Base-by-base conservation (phyloP, 345 rosid species). In the Syzygium grande region DNA sequence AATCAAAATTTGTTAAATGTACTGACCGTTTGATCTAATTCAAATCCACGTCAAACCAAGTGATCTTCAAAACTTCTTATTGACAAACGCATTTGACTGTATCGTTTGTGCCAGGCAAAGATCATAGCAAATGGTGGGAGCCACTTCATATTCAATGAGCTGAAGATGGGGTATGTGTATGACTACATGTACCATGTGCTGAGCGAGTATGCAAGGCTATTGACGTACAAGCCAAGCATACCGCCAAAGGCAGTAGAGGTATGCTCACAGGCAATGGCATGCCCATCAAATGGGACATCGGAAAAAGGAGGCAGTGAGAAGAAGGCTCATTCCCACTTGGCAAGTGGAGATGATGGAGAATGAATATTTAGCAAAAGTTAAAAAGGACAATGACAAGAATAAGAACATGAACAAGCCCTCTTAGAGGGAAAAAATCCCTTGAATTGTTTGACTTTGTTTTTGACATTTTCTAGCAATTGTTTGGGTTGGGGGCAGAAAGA, bases 161-260 rank as follows among this genome's bases (percentile, higher is more conserved):
- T 95, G 84, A 92, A 89, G 54, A 94, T 96, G 97, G 94, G 90
- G 23, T 79, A 87, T 34, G 93, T 95, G 46, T 96, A 96, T 51
- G 99, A 90, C 86, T 95, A 95, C 93, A 95, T 95, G 95, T 93
- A 94, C 46, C 96, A 95, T 92, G 56, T 94, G 41, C 80, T 96
- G 85, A 94, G 87, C 4, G 96, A 95, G 86, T 96, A 96, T 56
- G 93, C 93, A 0, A 93, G 93, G 88, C 94, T 96, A n/a, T 83
- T 95, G 91, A 95, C 55, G 84, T 96, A 93, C 90, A 93, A 95
- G 77, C 98, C 98, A 9, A 51, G 68, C 68, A 88, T 93, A 83
- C 97, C 97, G 9, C 51, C 61, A 52, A 92, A 89, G 11, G 95
- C 92, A 2, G 88, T 87, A 2, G 95, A 95, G 93, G 56, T 94